phyloP scores from a whole-genome alignment of 805 yeast species.

The Kluyveromyces wickerhamii region DNA sequence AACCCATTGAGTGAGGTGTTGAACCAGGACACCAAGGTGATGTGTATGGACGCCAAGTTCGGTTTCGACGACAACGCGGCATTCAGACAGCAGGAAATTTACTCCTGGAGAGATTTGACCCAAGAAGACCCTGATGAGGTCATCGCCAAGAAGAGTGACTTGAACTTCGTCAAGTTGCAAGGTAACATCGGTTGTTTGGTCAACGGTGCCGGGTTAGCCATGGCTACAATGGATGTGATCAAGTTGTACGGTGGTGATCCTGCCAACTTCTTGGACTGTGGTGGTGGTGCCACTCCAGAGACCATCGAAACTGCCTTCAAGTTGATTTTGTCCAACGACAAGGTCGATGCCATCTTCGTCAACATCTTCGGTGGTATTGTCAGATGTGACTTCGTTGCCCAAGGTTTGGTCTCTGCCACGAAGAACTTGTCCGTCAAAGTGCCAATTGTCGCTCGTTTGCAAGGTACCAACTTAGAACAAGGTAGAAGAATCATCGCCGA shows the following conservation, averaged over 20 bases:
- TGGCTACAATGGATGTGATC: constrained; percentile 99
- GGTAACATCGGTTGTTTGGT: constrained; percentile 99
- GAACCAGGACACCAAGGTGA: constrained; percentile 61
- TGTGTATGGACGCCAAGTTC: constrained; percentile 99
- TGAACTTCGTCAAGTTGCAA: constrained; percentile 94
- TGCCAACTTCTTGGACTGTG: constrained; percentile 98
- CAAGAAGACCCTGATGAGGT: constrained; percentile 99
- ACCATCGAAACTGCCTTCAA: constrained; percentile 96
- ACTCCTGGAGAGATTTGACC: constrained; percentile 91
- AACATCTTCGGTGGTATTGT: constrained; percentile 99
- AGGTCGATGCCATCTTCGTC: constrained; percentile 91
- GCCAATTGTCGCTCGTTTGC: constrained; percentile 96
- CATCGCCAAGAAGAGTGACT: constrained; percentile 79
- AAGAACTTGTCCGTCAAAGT: constrained; percentile 83
- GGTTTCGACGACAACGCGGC: constrained; percentile 95
- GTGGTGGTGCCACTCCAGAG: constrained; percentile 99
- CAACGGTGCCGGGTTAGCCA: constrained; percentile 99
- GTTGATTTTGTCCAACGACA: constrained; percentile 80
- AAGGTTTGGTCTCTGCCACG: constrained; percentile 92
- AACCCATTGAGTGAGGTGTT: constrained; percentile 94
- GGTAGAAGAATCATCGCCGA: constrained; percentile 81
- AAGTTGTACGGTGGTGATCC: constrained; percentile 98
- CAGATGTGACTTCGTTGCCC: constrained; percentile 98
- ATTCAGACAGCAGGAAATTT: constrained; percentile 91
- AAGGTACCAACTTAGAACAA: constrained; percentile 90